Base-by-base conservation (phyloP, 257 asterid genomes). In the Knoxia roxburghii region DNA sequence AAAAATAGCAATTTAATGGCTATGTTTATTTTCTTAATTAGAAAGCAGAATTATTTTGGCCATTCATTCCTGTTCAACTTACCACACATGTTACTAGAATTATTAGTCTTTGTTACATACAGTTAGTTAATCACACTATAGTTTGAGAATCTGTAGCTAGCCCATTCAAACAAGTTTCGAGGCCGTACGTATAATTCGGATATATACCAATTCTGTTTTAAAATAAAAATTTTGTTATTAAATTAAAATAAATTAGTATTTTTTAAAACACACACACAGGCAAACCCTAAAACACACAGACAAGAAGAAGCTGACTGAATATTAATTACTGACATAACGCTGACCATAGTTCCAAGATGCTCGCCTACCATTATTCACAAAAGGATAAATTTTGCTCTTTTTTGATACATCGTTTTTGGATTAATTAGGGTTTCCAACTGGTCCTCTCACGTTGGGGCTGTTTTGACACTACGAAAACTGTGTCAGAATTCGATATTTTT, bases 311-410 rank as follows among this genome's bases (percentile, higher is more conserved):
- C 72, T 73, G 79, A 79, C 78, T 67, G 54, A 59, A 63, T 50
- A 7, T 60, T 15, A 17, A 35, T 60, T 35, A 60, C 75, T 70
- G 80, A 69, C 70, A 68, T 43, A 64, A 17, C 66, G 40, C 60
- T 60, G 75, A 60, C 72, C 71, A 61, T 40, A 75, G 72, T 70
- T 15, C 81, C 83, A 73, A 77, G 88, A 86, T 86, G 85, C 89
- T 73, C 83, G 81, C 87, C 77, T 73, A 70, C 61, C 18, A 67
- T 54, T 26, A n/a, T 65, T 32, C 15, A 8, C 32, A 53, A 73
- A 45, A 11, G 68, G 68, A 41, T 51, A 63, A 75, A 50, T 52
- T 32, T 32, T 49, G 55, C 65, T n/a, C n/a, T n/a, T n/a, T n/a
- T n/a, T n/a, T n/a, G n/a, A n/a, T n/a, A n/a, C n/a, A n/a, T n/a